phyloP scores from a whole-genome alignment of 1,284 basidiomycete genomes.

The Phaffia rhodozyma region DNA sequence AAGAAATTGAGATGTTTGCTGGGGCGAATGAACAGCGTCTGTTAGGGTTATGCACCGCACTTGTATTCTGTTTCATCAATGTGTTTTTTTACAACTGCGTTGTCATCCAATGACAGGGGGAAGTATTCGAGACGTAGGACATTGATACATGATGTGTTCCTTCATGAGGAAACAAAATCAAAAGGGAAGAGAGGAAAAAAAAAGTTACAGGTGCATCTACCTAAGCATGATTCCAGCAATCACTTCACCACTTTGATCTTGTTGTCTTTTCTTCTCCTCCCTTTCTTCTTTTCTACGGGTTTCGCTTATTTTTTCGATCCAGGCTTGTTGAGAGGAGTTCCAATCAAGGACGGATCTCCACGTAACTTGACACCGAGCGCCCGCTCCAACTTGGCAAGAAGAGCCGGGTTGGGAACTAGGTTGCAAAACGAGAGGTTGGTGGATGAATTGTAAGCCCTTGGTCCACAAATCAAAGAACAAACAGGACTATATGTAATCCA shows the following conservation, averaged over 20 bases:
- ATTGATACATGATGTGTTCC: no score
- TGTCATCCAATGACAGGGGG: no score
- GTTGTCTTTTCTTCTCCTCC: background rate
- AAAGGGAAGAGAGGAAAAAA: background rate
- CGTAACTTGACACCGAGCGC: conserved; percentile 82
- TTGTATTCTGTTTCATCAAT: no score
- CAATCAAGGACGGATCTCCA: conserved; percentile 44
- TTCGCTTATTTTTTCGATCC: conserved; percentile 33
- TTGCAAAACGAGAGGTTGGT: background rate
- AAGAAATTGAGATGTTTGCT: no score
- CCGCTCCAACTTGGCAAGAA: conserved; percentile 86
- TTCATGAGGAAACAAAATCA: background rate
- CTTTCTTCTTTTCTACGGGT: background rate
- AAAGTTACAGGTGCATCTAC: background rate
- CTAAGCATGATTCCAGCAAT: background rate
- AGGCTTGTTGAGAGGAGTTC: conserved; percentile 30
- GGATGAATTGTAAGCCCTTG: no score
- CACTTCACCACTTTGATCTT: background rate
- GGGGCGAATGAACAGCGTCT: no score
- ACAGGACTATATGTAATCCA: no score
- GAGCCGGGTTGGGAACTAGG: conserved; percentile 72
- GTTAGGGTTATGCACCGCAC: no score
- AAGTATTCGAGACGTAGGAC: no score
- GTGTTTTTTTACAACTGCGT: no score
- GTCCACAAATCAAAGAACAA: background rate